phyloP scores from a whole-genome alignment of 192 early-diverging fungal species.

The Geranomyces variabilis region DNA sequence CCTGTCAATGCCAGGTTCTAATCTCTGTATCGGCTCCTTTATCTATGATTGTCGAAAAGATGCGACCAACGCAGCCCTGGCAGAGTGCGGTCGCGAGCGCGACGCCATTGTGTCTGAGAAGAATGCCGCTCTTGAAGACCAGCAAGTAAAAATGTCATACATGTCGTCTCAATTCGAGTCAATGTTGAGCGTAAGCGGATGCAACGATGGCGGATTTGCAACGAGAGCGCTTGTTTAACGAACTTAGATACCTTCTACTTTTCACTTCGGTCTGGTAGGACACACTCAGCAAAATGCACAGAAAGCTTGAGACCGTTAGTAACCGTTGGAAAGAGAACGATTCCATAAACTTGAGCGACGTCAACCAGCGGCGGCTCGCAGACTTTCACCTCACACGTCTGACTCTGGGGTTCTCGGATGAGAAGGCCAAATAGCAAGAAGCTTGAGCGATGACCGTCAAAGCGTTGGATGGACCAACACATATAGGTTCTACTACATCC shows the following conservation, averaged over 20 bases:
- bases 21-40: background rate
- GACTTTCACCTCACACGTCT: conserved; percentile 53
- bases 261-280: too few species aligned
- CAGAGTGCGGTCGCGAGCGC: conserved; percentile 55
- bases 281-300: conserved; percentile 57
- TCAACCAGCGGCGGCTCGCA: conserved; percentile 48
- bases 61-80: conserved; percentile 38
- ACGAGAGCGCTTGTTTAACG: too few species aligned
- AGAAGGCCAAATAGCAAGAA: too few species aligned
- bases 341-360: conserved; percentile 51
- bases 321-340: conserved; percentile 58
- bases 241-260: too few species aligned
- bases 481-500: too few species aligned
- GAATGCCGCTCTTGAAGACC: conserved; percentile 59
- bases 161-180: conserved; percentile 63
- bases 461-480: too few species aligned
- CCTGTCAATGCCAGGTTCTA: too few species aligned
- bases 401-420: conserved; percentile 37
- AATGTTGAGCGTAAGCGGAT: conserved; percentile 67
- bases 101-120: conserved; percentile 46
- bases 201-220: too few species aligned
- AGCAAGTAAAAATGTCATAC: conserved; percentile 67
- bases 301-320: conserved; percentile 58
- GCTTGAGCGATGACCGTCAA: too few species aligned
- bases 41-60: conserved; percentile 15